phyloP scores from a whole-genome alignment of 345 rosid genomes.

The Psidium friedrichsthalianum region DNA sequence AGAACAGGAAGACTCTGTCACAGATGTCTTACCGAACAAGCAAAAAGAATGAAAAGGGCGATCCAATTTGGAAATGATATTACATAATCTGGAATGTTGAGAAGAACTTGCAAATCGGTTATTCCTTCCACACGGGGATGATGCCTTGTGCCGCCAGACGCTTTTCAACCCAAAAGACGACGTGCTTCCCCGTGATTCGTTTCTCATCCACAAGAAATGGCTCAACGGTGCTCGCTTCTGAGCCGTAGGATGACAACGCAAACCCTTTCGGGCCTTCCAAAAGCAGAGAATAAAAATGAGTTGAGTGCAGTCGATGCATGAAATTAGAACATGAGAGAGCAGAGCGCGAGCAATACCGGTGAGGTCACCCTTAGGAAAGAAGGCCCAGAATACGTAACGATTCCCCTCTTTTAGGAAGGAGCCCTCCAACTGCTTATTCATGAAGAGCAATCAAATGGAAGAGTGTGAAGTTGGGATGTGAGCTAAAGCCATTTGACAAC shows the following conservation, averaged over 20 bases:
- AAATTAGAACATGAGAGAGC: not conserved
- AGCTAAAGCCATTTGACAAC: not conserved
- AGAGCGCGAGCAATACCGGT: slow-evolving; percentile 26
- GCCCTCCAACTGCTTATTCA: slow-evolving; percentile 60
- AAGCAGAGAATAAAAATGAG: not conserved
- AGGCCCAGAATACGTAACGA: slow-evolving; percentile 79
- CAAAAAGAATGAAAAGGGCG: not conserved
- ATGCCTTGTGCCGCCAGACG: slow-evolving; percentile 95
- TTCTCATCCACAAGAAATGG: slow-evolving; percentile 91
- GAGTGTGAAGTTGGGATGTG: not conserved
- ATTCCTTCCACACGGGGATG: slow-evolving; percentile 71
- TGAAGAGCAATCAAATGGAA: not conserved
- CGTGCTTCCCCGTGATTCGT: slow-evolving; percentile 62
- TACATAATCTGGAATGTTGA: slow-evolving; percentile 3
- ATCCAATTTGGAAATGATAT: not conserved
- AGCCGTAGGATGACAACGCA: slow-evolving; percentile 66
- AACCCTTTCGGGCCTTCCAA: slow-evolving; percentile 73
- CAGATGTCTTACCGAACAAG: not conserved
- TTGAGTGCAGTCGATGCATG: not conserved
- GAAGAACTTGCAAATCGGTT: not conserved
- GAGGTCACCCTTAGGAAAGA: slow-evolving; percentile 66
- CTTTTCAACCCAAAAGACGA: slow-evolving; percentile 92
- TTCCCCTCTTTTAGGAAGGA: slow-evolving; percentile 50
- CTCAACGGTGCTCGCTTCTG: slow-evolving; percentile 74
- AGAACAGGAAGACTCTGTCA: not conserved